phyloP scores from a whole-genome alignment of 768 basidiomycete genomes.

The Lactarius hengduanensis region DNA sequence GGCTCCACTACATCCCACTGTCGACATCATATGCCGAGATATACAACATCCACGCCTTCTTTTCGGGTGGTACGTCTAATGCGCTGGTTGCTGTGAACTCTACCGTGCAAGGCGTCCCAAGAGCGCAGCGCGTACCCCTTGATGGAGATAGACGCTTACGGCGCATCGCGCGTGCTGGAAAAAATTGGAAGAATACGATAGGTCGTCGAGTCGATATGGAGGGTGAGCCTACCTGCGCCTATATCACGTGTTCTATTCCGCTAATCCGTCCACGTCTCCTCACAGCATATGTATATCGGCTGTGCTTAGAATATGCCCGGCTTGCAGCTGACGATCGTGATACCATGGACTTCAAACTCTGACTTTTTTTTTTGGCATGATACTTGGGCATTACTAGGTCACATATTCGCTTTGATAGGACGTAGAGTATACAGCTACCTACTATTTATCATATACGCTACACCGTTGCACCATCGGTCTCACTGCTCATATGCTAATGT shows the following conservation, averaged over 20 bases:
- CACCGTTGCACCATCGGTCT: background rate
- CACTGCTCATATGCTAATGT: constrained; percentile 1
- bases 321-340: constrained; percentile 84
- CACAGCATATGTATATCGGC: constrained; percentile 82
- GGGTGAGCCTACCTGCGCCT: constrained; percentile 48
- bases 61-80: constrained; percentile 75
- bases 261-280: constrained; percentile 25
- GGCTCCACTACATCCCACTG: constrained; percentile 95
- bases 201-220: constrained; percentile 90
- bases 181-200: constrained; percentile 85
- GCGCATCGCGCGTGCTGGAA: constrained; percentile 88
- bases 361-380: background rate
- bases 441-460: background rate
- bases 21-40: constrained; percentile 86
- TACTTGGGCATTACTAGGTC: background rate
- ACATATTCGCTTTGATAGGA: constrained; percentile 7
- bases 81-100: constrained; percentile 55
- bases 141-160: constrained; percentile 73
- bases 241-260: constrained; percentile 7
- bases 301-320: constrained; percentile 86
- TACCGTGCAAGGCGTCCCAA: constrained; percentile 38
- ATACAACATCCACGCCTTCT: constrained; percentile 92
- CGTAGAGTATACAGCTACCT: background rate
- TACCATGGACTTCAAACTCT: constrained; percentile 47
- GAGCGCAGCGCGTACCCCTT: constrained; percentile 38